Base-by-base conservation (phyloP, 306 rosid genomes). In the Medicago arabica region DNA sequence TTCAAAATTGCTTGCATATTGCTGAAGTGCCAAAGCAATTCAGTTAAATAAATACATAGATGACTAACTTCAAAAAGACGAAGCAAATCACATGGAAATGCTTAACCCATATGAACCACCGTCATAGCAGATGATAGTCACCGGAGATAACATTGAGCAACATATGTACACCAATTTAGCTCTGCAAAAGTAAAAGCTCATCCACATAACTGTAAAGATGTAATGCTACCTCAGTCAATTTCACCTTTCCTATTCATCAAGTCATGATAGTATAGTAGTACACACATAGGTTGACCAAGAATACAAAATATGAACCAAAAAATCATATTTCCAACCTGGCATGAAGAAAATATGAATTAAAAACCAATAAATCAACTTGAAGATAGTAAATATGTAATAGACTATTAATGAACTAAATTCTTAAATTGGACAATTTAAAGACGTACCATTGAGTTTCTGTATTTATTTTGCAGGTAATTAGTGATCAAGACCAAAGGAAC, bases 271-370 rank as follows among this genome's bases (percentile, higher is more conserved):
- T 95, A 95, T 5, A 95, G 85, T 65, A 95, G 87, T 69, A 95
- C 80, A 46, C 92, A 87, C 97, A 89, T 95, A 5, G 97, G 99
- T 83, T 95, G 99, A 19, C 99, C 99, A 36, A 95, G 87, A 80
- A 95, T 95, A 70, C 97, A 79, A 80, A 95, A 95, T 83, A 89
- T 81, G 90, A 88, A 90, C 99, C 99, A 95, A 83, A 95, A 90
- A 54, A 89, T 82, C 96, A 92, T 92, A 73, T 95, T 95, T 69
- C 99, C 99, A 82, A 89, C 97, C 99, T 95, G 87, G 49, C 75
- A 70, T 16, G 36, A 67, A 78, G 21, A 10, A 36, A 60, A 68
- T 77, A 44, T 40, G 7, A 19, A 73, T 40, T 11, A 62, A 40
- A 78, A 77, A 59, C 75, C 17, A 19, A 73, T 13, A 81, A 23